Evolutionary conservation across 148 eudicot genomes (phyloP), one percentile per base, ranked within the genome.

Genomic region (Silene latifolia): DNA sequence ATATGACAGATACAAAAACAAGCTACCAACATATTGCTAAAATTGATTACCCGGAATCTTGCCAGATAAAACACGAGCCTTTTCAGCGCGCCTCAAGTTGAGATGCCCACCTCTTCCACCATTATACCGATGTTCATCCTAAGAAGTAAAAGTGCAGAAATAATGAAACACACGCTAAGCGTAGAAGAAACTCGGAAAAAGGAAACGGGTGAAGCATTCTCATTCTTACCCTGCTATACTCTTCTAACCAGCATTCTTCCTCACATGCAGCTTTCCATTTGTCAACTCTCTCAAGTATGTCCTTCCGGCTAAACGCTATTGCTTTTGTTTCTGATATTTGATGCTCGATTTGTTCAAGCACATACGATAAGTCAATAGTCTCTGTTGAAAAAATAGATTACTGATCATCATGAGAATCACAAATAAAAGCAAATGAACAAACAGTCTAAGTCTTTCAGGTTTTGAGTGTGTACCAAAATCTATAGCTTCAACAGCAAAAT

Each of bases 161-260:
- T 27, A 11, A 64, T 42, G 9, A 71, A 29, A 25, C 42, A 56
- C 25, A 61, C 10, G 17, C 17, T 63, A 42, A 63, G 56, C 18
- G n/a, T 35, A 9, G 25, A 66, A 66, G 11, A 21, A 71, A 53
- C 10, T 29, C 23, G 21, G 32, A 48, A 56, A 7, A 6, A 51
- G 29, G 57, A 51, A 17, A n/a, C 14, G 46, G 66, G 44, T 24
- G 65, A n/a, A 21, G 60, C 7, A 21, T 74, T 60, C 14, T 62
- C 47, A 21, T 74, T 60, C 14, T 62, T 35, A 93, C 98, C 92
- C 86, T 84, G 68, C 83, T 88, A 82, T 87, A 93, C 78, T 93
- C 98, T 73, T 93, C 98, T 48, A 93, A 85, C 98, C 98, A 93
- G 85, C 80, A 39, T 79, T 93, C 97, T 83, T 93, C 98, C 77